Evolutionary conservation across 2,329 filamentous ascomycete species (phyloP).

Genomic region (Colletotrichum siamense): DNA sequence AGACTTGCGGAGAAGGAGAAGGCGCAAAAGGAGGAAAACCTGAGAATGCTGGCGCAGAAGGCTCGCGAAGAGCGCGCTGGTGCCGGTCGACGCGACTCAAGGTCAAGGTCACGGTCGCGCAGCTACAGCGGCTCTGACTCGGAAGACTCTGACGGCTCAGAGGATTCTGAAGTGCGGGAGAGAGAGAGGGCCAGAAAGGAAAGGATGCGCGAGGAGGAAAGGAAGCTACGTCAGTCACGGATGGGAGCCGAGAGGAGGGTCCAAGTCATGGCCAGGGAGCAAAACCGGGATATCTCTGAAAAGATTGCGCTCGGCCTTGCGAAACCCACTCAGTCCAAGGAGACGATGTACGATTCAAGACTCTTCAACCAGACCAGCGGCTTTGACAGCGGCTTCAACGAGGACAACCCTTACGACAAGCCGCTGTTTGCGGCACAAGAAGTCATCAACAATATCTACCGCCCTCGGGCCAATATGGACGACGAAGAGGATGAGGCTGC

Average conservation of each 20-base stretch:
- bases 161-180: slow-evolving; percentile 75
- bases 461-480: slow-evolving; percentile 76
- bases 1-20: slow-evolving; percentile 96
- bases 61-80: slow-evolving; percentile 81
- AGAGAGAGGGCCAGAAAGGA: slow-evolving; percentile 81
- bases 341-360: slow-evolving; percentile 96
- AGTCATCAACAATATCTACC: slow-evolving; percentile 92
- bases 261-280: slow-evolving; percentile 92
- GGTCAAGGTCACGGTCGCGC: slow-evolving; percentile 43
- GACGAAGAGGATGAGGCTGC: slow-evolving; percentile 80
- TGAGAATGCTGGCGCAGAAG: slow-evolving; percentile 87
- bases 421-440: slow-evolving; percentile 96
- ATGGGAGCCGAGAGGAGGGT: slow-evolving; percentile 95
- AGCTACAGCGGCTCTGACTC: slow-evolving; percentile 62
- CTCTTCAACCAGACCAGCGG: slow-evolving; percentile 94
- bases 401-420: slow-evolving; percentile 97
- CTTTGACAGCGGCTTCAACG: slow-evolving; percentile 92
- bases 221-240: slow-evolving; percentile 88
- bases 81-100: slow-evolving; percentile 48
- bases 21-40: slow-evolving; percentile 87
- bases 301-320: slow-evolving; percentile 94
- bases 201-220: slow-evolving; percentile 80
- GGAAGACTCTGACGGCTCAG: slow-evolving; percentile 56
- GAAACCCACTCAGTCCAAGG: slow-evolving; percentile 89
- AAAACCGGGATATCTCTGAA: slow-evolving; percentile 95